phyloP scores from a whole-genome alignment of 495 filamentous ascomycete species.

The Aspergillus leporis region DNA sequence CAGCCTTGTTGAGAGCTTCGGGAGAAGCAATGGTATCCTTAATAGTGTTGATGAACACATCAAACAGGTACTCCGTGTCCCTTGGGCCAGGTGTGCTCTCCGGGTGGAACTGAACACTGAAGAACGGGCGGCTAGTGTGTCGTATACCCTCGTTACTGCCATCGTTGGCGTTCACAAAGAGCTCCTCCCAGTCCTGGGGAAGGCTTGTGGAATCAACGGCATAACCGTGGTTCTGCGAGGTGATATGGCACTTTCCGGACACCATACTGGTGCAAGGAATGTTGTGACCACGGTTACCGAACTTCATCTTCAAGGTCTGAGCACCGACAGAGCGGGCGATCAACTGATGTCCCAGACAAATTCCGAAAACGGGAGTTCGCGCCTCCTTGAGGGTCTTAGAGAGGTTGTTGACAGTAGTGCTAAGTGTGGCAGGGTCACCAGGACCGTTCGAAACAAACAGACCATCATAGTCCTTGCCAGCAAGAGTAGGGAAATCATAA shows the following conservation, averaged over 20 bases:
- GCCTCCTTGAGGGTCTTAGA: conserved; percentile 68
- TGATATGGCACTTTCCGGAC: conserved; percentile 95
- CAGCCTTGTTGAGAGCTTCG: conserved; percentile 63
- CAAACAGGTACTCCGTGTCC: conserved; percentile 96
- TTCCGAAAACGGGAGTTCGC: conserved; percentile 88
- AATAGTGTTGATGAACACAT: conserved; percentile 90
- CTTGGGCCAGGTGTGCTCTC: conserved; percentile 93
- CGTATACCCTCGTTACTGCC: conserved; percentile 96
- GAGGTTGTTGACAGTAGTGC: conserved; percentile 74
- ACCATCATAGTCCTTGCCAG: conserved; percentile 84
- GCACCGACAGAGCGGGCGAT: conserved; percentile 89
- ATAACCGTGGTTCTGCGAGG: conserved; percentile 96
- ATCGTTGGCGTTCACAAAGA: conserved; percentile 98
- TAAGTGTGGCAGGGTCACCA: conserved; percentile 86
- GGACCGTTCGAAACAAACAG: conserved; percentile 97
- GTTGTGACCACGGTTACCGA: conserved; percentile 97
- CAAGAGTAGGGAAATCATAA: conserved; percentile 77
- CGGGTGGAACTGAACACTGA: conserved; percentile 98
- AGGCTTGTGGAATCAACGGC: conserved; percentile 81
- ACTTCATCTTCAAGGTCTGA: conserved; percentile 92
- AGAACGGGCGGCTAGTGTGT: conserved; percentile 81
- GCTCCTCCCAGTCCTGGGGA: conserved; percentile 78
- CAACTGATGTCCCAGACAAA: conserved; percentile 94
- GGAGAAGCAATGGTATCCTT: conserved; percentile 60
- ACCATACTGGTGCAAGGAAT: conserved; percentile 95